phyloP scores from a whole-genome alignment of 805 yeast genomes.

The Candida krabiensis region DNA sequence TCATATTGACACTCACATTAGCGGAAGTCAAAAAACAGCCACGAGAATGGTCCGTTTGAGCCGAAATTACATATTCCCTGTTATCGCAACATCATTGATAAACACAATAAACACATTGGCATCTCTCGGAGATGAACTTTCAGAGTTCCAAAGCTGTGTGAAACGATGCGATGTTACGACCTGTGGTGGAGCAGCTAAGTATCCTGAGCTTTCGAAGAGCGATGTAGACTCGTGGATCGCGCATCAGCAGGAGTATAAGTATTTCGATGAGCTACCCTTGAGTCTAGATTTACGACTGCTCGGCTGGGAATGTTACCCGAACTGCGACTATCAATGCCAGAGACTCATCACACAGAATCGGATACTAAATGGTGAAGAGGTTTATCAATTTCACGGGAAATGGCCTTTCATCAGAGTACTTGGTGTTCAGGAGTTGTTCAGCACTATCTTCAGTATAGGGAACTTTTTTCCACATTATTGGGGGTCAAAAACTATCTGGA shows the following conservation, averaged over 20 bases:
- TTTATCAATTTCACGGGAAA: slow-evolving; percentile 91
- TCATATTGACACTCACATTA: no score
- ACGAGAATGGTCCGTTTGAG: no score
- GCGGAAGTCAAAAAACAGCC: no score
- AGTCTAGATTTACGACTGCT: slow-evolving; percentile 44
- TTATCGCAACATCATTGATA: no score
- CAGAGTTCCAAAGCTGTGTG: slow-evolving; percentile 55
- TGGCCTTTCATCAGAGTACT: slow-evolving; percentile 86
- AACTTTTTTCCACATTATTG: slow-evolving; percentile 66
- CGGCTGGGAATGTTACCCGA: slow-evolving; percentile 71
- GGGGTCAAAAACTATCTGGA: slow-evolving; percentile 39
- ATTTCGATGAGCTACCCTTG: slow-evolving; percentile 40
- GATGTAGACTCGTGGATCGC: slow-evolving; percentile 26
- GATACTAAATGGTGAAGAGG: slow-evolving; percentile 43
- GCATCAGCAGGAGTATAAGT: slow-evolving; percentile 36
- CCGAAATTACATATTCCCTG: no score
- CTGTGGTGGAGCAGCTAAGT: slow-evolving; percentile 25
- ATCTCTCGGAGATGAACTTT: slow-evolving; percentile 63
- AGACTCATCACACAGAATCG: slow-evolving; percentile 65
- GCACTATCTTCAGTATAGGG: slow-evolving; percentile 73
- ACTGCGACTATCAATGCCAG: slow-evolving; percentile 95
- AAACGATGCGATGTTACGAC: slow-evolving; percentile 46
- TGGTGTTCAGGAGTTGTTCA: slow-evolving; percentile 85
- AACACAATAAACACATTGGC: no score
- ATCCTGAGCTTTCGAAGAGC: slow-evolving; percentile 23